Evolutionary conservation across 2,329 filamentous ascomycete species (phyloP).

Genomic region (Ceratocystiopsis minuta): DNA sequence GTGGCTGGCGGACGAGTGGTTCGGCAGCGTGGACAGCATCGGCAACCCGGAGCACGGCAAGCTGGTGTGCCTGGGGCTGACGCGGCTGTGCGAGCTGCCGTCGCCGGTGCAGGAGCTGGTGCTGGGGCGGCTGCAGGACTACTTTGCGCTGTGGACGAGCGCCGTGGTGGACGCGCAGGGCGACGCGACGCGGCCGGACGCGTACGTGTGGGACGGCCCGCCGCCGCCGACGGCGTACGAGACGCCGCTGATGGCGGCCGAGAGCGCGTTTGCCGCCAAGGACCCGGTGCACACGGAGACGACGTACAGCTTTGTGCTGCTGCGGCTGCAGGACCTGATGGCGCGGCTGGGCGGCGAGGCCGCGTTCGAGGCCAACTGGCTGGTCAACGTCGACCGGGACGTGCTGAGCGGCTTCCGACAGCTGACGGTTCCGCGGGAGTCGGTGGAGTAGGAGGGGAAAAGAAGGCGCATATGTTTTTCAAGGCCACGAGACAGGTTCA

Average conservation of each 20-base stretch:
- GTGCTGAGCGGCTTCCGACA: constrained; percentile 45
- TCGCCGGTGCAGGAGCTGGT: constrained; percentile 38
- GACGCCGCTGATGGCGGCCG: constrained; percentile 34
- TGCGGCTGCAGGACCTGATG: constrained; percentile 41
- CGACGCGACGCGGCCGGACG: constrained; percentile 31
- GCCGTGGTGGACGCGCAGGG: constrained; percentile 48
- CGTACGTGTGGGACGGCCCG: constrained; percentile 27
- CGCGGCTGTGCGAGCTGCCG: constrained; percentile 48
- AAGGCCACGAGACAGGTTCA: neutral
- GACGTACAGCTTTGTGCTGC: constrained; percentile 44
- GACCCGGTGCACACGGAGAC: constrained; percentile 54
- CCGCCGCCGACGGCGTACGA: constrained; percentile 29
- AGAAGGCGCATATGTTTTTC: neutral
- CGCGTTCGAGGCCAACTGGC: constrained; percentile 49
- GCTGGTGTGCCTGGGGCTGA: constrained; percentile 54
- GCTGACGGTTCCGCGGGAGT: constrained; percentile 11
- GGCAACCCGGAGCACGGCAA: constrained; percentile 49
- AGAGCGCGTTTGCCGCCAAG: constrained; percentile 31
- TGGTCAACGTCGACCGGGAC: constrained; percentile 57
- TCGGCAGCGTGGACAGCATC: constrained; percentile 49
- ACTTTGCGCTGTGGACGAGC: constrained; percentile 59
- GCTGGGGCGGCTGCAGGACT: constrained; percentile 47
- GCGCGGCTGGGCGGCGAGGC: constrained; percentile 43
- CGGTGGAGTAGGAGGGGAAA: neutral
- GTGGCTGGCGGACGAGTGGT: constrained; percentile 48